phyloP scores from a whole-genome alignment of 768 basidiomycete species.

The Strobilomyces confusus region DNA sequence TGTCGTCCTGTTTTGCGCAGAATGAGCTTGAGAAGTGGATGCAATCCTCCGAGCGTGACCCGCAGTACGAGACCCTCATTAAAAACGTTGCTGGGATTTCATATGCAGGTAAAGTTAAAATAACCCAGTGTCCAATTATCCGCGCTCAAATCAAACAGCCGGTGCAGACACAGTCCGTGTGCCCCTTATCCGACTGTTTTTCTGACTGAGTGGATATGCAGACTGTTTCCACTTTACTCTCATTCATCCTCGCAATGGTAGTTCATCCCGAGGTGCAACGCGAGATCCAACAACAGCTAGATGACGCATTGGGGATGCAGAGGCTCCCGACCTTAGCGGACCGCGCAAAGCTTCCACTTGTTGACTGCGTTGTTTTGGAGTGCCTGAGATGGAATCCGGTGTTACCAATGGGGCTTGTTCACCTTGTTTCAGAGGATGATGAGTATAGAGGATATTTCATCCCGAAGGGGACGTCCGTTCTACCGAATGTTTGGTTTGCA shows the following conservation, averaged over 20 bases:
- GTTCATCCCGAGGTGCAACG: conserved; percentile 46
- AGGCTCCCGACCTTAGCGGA: conserved; percentile 44
- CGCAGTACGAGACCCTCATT: conserved; percentile 42
- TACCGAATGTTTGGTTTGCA: conserved; percentile 46
- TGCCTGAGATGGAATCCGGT: conserved; percentile 44
- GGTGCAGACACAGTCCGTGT: conserved; percentile 25
- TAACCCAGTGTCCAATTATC: background rate
- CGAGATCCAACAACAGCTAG: conserved; percentile 50
- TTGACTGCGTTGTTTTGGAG: conserved; percentile 33
- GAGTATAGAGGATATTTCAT: conserved; percentile 42
- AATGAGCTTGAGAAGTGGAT: conserved; percentile 35
- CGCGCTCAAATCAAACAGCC: conserved; percentile 13
- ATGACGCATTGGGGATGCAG: conserved; percentile 39
- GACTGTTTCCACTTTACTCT: conserved; percentile 48
- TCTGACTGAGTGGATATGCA: conserved; percentile 21
- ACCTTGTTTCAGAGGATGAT: conserved; percentile 36
- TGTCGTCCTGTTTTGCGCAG: too few species aligned
- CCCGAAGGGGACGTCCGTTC: conserved; percentile 41
- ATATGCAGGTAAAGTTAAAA: conserved; percentile 39
- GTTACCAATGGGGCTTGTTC: conserved; percentile 20
- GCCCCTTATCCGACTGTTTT: conserved; percentile 21
- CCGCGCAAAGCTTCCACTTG: conserved; percentile 40
- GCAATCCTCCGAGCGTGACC: conserved; percentile 13
- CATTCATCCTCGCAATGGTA: conserved; percentile 53
- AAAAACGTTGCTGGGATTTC: conserved; percentile 49